These are phyloP conservation scores for Deinandra increscens DNA, from an alignment of 129 eudicot species.

Conservation along the genomic window DNA sequence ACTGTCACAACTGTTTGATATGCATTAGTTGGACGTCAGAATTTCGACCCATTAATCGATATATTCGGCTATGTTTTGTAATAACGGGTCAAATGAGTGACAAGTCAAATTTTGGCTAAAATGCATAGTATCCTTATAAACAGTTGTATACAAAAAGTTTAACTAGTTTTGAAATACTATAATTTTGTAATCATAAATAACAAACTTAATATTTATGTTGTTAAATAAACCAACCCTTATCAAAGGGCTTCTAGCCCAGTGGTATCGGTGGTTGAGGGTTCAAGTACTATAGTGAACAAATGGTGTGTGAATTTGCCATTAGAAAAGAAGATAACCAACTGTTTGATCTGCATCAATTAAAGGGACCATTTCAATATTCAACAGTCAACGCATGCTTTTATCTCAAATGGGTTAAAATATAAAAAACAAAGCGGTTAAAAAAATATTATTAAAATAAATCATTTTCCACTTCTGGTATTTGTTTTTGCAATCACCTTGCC, in stretches of 20 bases:
- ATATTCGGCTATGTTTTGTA: not conserved
- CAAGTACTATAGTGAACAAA: no score
- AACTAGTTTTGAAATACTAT: not conserved
- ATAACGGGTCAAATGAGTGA: not conserved
- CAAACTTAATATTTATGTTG: no score
- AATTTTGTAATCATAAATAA: not conserved
- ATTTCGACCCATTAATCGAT: slow-evolving; percentile 1
- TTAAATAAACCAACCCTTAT: no score
- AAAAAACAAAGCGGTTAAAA: not conserved
- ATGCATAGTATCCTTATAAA: not conserved
- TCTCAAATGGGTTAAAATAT: not conserved
- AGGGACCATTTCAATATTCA: not conserved
- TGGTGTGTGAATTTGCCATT: no score
- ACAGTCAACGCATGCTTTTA: not conserved
- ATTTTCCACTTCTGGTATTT: no score
- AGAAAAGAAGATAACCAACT: no score
- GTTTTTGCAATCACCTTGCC: not conserved
- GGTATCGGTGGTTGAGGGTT: no score
- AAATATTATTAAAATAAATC: not conserved
- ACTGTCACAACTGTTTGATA: slow-evolving; percentile 12
- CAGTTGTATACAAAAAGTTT: not conserved
- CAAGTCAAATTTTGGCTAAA: not conserved
- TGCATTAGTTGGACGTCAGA: not conserved
- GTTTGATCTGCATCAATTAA: slow-evolving; percentile 1
- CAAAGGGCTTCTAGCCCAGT: no score